These are phyloP conservation scores for Ogataea methylovora DNA, from an alignment of 805 yeast genomes.

Conservation along the genomic window DNA sequence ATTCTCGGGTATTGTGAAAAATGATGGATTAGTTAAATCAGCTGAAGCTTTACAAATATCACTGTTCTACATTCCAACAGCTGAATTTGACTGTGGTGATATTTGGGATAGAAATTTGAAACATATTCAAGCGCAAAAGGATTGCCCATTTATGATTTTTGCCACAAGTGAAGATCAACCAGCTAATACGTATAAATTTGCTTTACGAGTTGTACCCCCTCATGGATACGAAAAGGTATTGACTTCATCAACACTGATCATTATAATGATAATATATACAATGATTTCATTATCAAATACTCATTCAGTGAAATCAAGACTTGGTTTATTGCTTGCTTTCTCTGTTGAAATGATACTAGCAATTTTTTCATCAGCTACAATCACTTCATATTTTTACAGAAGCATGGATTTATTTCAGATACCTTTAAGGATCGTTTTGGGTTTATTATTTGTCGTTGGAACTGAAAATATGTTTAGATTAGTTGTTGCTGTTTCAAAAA, in stretches of 20 bases:
- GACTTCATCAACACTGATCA: too few relatives aligned
- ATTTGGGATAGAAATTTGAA: conserved; percentile 26
- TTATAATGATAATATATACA: conserved; percentile 16
- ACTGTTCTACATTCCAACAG: conserved; percentile 18
- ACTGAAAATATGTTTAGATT: conserved; percentile 43
- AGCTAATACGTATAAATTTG: conserved; percentile 1
- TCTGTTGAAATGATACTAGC: conserved; percentile 32
- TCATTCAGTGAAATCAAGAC: conserved; percentile 35
- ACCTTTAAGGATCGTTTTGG: conserved; percentile 34
- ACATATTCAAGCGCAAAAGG: conserved; percentile 8
- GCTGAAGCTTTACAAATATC: conserved; percentile 33
- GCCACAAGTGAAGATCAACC: not conserved
- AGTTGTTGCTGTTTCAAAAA: conserved; percentile 29
- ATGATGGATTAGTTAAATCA: conserved; percentile 35
- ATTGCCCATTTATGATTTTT: conserved; percentile 2
- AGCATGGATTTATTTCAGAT: conserved; percentile 27
- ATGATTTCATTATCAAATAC: conserved; percentile 32
- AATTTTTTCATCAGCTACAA: conserved; percentile 33
- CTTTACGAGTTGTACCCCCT: too few relatives aligned
- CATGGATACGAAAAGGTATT: too few relatives aligned
- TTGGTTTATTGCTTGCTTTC: conserved; percentile 38
- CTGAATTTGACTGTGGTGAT: conserved; percentile 11
- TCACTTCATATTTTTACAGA: conserved; percentile 30
- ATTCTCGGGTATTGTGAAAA: conserved; percentile 31
- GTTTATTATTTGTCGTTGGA: conserved; percentile 33